Percentiles rank a stretch among this genome's conserved stretches.
Conservation (phyloP, 805 yeast genomes). For the Cyberlindnera bimundalis region DNA sequence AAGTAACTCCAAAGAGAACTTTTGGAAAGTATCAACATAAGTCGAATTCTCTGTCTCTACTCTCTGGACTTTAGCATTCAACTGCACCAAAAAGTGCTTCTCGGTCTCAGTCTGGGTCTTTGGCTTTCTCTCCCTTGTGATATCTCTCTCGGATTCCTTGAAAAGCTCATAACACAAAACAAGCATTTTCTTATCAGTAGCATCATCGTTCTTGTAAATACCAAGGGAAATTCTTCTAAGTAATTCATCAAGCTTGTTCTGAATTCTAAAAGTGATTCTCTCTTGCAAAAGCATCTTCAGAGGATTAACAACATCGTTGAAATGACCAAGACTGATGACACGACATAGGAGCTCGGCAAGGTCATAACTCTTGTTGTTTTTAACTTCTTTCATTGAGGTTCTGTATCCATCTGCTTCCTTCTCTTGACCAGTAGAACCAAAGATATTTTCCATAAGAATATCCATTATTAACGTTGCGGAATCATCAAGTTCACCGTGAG, state of each 20-base stretch:
- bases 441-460: conserved; percentile 85
- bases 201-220: conserved; percentile 62
- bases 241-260: conserved; percentile 74
- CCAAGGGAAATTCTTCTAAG: conserved; percentile 79
- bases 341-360: conserved; percentile 75
- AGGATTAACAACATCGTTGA: conserved; percentile 62
- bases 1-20: conserved; percentile 72
- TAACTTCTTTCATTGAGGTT: conserved; percentile 85
- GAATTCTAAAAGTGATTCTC: conserved; percentile 62
- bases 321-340: conserved; percentile 54
- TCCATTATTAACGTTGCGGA: conserved; percentile 57
- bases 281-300: conserved; percentile 60
- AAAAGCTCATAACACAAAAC: conserved; percentile 72
- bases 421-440: conserved; percentile 90
- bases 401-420: conserved; percentile 92
- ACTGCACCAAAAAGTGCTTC: conserved; percentile 71
- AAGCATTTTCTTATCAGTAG: conserved; percentile 55
- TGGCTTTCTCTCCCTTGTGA: conserved; percentile 18
- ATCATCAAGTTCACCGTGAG: conserved; percentile 74
- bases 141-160: conserved; percentile 42
- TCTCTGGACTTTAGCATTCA: conserved; percentile 54
- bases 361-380: conserved; percentile 83
- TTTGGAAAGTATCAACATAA: conserved; percentile 61
- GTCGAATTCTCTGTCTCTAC: conserved; percentile 54
- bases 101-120: conserved; percentile 40